These are phyloP conservation scores for Fusarium verticillioides DNA, from an alignment of 2,329 filamentous ascomycete species.

Conservation along the genomic window DNA sequence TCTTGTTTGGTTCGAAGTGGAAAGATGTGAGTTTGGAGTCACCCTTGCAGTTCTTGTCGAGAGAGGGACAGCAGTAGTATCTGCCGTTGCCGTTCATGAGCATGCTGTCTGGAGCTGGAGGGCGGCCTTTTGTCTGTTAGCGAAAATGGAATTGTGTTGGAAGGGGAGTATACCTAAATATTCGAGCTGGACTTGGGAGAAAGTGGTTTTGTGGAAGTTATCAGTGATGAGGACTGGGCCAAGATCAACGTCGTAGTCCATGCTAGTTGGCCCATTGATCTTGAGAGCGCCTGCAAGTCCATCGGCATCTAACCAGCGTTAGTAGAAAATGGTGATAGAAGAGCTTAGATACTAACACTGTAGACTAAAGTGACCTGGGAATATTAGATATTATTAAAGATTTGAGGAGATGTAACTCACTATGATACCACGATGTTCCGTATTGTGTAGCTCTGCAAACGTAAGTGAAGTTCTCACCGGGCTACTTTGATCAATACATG, in stretches of 20 bases:
- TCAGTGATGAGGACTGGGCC: slow-evolving; percentile 5
- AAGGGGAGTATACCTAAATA: not conserved
- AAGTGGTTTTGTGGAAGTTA: not conserved
- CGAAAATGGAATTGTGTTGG: fast-evolving
- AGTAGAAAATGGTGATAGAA: not conserved
- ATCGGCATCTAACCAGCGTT: not conserved
- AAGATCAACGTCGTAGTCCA: not conserved
- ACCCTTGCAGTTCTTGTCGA: not conserved
- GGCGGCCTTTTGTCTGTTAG: not conserved
- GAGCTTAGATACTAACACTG: not conserved
- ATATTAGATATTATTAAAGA: fast-evolving
- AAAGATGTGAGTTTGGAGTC: not conserved
- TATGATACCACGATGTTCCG: slow-evolving; percentile 6
- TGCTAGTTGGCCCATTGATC: not conserved
- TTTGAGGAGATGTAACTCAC: not conserved
- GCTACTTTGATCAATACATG: not conserved
- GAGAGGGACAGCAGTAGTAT: not conserved
- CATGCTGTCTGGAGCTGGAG: slow-evolving; percentile 1
- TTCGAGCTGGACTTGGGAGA: not conserved
- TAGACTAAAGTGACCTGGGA: not conserved
- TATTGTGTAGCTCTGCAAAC: not conserved
- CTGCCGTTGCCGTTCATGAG: slow-evolving; percentile 1
- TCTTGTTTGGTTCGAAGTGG: not conserved
- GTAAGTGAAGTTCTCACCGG: not conserved
- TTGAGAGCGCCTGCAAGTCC: not conserved